Evolutionary conservation across 352 stramenopile genomes (phyloP), one percentile per base, ranked within the genome.

Genomic region (Pythium sukuiense): DNA sequence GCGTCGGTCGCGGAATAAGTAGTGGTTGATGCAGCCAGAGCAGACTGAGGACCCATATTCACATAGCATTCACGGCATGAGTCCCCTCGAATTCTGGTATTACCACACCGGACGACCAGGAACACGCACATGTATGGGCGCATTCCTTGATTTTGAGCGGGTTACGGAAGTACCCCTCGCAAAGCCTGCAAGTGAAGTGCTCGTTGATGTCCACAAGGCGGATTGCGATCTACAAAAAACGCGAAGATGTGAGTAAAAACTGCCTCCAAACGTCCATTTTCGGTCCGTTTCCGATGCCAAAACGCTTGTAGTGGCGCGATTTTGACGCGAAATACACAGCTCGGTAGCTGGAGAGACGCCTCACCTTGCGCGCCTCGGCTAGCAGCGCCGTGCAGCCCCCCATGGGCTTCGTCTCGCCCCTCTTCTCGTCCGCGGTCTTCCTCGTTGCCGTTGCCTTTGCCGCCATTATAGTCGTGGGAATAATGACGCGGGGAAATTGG

Each of bases 91-190:
- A n/a, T n/a, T n/a, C n/a, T n/a, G n/a, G n/a, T n/a, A n/a, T n/a
- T n/a, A n/a, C n/a, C n/a, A n/a, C n/a, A n/a, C n/a, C n/a, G n/a
- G n/a, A n/a, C n/a, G n/a, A n/a, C n/a, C 55, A 62, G 14, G 43
- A 14, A 5, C 27, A 35, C 79, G 62, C 76, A 92, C 84, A 95
- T 1, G 86, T 90, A 60, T 93, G 82, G 27, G 90, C 69, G 64
- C 86, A 95, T 69, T 95, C 86, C 48, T 87, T 85, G 49, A 92
- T 81, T 53, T 81, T 89, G 52, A 90, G 84, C 0, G 86, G 77
- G 49, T 92, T 81, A 16, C 75, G 72, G 20, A 90, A 71, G 64
- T 93, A 93, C 13, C 86, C 86, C 12, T 77, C 66, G 69, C 86
- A 95, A 16, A 95, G 49, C 41, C 64, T 74, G 65, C 84, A 95